Evolutionary conservation across 805 yeast species (phyloP), one percentile per base, ranked within the genome.

Genomic region (Zygosaccharomyces bailii): DNA sequence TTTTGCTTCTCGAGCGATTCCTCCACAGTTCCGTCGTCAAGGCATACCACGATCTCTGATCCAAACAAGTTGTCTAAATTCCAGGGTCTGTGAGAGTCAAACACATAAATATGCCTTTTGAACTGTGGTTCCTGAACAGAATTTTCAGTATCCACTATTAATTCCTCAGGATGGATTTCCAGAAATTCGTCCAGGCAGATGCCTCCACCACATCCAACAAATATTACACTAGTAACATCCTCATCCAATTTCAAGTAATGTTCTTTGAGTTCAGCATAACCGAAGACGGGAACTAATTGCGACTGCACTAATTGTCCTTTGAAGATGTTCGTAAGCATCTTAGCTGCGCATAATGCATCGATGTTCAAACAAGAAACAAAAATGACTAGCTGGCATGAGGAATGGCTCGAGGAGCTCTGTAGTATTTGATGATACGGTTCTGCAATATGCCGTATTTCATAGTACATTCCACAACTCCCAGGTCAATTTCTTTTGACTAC

Each of bases 51-150:
- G 50, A 79, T 73, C 7, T 79, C 79, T 5, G 91, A 82, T 1
- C 96, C 96, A 71, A 86, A 90, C 37, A 93, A 58, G 60, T 93
- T 93, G 61, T 90, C 96, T 51, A 93, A 69, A 65, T 90, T 90
- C 98, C 99, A 93, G 3, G 99, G 99, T 51, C 98, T 71, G 52
- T 86, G 93, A 2, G 96, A 89, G 65, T 93, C 99, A 44, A 93
- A 73, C 8, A 95, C 77, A 56, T 87, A 95, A 2, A 91, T 76
- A 45, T 74, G 78, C 51, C 93, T 73, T 38, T 67, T 74, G 32
- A 74, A 61, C 35, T 61, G 57, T 25, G 16, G 61, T 27, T 55
- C 65, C 36, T 18, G 55, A 58, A 5, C 49, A 60, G 34, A 44
- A 20, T 57, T 62, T 27, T 56, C 57, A 5, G 35, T 36, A 11